Percentiles rank a stretch among this genome's conserved stretches.
Evolutionary conservation across 352 stramenopile genomes (phyloP).

Genomic region (Saprolegnia parasitica): DNA sequence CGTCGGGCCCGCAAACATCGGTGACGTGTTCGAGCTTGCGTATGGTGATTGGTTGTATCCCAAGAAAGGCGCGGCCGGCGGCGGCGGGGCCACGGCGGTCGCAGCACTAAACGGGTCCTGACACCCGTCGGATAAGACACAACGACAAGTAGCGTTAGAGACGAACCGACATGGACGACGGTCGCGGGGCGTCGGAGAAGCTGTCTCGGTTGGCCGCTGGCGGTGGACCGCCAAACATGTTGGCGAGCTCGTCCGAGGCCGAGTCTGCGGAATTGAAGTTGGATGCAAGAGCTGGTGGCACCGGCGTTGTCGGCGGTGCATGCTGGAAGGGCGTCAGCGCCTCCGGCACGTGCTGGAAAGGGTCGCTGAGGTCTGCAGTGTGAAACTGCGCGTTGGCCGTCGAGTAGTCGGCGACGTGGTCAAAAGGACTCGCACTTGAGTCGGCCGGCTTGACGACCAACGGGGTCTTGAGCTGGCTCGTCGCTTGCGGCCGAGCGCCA

Average conservation of each 20-base stretch:
- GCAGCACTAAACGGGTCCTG: slow-evolving; percentile 9
- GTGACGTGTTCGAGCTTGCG: slow-evolving; percentile 28
- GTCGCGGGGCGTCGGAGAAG: slow-evolving; percentile 9
- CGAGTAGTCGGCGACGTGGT: slow-evolving; percentile 1
- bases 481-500: not conserved
- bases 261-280: slow-evolving; percentile 28
- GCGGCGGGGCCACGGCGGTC: slow-evolving; percentile 33
- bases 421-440: slow-evolving; percentile 1
- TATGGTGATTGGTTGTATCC: slow-evolving; percentile 48
- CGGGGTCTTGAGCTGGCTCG: slow-evolving; percentile 21
- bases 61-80: slow-evolving; percentile 62
- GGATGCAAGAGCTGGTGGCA: not conserved
- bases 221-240: slow-evolving; percentile 13
- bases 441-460: not conserved
- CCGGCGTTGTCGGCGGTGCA: slow-evolving; percentile 4
- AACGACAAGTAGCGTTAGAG: not conserved
- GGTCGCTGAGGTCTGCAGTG: slow-evolving; percentile 24
- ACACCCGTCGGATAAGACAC: not conserved
- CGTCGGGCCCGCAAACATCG: slow-evolving; percentile 32
- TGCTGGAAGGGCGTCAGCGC: slow-evolving; percentile 8
- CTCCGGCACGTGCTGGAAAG: slow-evolving; percentile 21
- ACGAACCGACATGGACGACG: not conserved
- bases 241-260: slow-evolving; percentile 2
- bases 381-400: slow-evolving; percentile 13
- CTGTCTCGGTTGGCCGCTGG: slow-evolving; percentile 2